Evolutionary conservation across 2,329 filamentous ascomycete species (phyloP).

Genomic region (Curvularia hawaiiensis): DNA sequence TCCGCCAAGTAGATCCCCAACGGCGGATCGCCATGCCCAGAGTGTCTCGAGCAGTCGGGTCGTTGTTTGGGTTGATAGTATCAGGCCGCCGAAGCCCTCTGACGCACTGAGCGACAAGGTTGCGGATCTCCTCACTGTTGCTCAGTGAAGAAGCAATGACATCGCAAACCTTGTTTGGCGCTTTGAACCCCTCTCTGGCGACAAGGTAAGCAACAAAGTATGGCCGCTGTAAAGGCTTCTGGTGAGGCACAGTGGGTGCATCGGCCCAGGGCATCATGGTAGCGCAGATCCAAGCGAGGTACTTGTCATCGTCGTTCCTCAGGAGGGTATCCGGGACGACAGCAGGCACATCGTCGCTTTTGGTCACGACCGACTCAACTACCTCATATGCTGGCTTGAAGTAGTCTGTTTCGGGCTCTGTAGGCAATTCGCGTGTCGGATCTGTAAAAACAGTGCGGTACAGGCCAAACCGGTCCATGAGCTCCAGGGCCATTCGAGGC

Average conservation of each 20-base stretch:
- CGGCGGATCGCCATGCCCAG: conserved; percentile 75
- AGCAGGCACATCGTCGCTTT: conserved; percentile 45
- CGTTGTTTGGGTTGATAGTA: conserved; percentile 51
- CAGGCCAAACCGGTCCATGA: conserved; percentile 70
- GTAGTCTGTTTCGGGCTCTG: conserved; percentile 61
- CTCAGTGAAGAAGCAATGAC: conserved; percentile 68
- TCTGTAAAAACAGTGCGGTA: conserved; percentile 78
- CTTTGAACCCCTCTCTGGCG: conserved; percentile 77
- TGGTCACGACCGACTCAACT: conserved; percentile 48
- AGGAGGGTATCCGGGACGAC: conserved; percentile 56
- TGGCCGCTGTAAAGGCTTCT: conserved; percentile 46
- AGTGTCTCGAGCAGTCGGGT: conserved; percentile 60
- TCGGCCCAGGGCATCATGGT: conserved; percentile 76
- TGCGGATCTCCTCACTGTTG: conserved; percentile 68
- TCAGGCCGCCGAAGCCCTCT: conserved; percentile 55
- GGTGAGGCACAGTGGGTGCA: conserved; percentile 55
- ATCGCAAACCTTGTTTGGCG: conserved; percentile 75
- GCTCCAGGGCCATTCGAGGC: conserved; percentile 64
- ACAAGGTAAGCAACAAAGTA: conserved; percentile 62
- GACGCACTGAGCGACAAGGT: conserved; percentile 59
- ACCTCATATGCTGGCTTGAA: conserved; percentile 70
- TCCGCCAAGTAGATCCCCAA: conserved; percentile 75
- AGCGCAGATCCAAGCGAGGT: conserved; percentile 76
- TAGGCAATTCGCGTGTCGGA: conserved; percentile 60
- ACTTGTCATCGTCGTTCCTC: conserved; percentile 67